Conservation (phyloP, 1,284 basidiomycete genomes). For the Uromyces viciae-fabae region DNA sequence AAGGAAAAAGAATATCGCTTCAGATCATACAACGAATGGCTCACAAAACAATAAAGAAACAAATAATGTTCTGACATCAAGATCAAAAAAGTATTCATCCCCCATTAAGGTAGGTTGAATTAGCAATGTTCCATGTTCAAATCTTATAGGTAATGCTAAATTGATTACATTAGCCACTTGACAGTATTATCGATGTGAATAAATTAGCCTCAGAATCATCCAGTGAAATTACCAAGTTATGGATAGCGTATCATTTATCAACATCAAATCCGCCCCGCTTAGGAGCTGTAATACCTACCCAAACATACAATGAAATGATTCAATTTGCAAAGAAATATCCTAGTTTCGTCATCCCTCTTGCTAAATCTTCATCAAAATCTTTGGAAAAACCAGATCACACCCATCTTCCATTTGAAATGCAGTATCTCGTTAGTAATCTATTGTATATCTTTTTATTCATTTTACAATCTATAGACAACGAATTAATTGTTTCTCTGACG, state of each 20-base stretch:
- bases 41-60: not conserved
- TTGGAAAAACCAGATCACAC: not conserved
- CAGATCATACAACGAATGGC: not conserved
- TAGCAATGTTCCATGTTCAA: not conserved
- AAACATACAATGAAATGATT: slow-evolving; percentile 70
- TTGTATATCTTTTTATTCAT: not conserved
- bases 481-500: too few relatives aligned
- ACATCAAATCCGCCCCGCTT: slow-evolving; percentile 64
- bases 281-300: slow-evolving; percentile 70
- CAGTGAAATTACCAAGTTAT: slow-evolving; percentile 70
- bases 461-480: too few relatives aligned
- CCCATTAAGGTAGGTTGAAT: slow-evolving; percentile 36
- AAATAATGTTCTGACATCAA: not conserved
- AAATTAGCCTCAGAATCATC: slow-evolving; percentile 70
- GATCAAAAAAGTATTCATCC: slow-evolving; percentile 25
- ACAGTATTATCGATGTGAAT: slow-evolving; percentile 71
- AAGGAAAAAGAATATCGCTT: not conserved
- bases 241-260: slow-evolving; percentile 74
- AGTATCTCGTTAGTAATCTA: slow-evolving; percentile 29
- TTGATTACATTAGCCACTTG: slow-evolving; percentile 64
- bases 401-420: slow-evolving; percentile 16
- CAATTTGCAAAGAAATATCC: slow-evolving; percentile 65
- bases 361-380: not conserved
- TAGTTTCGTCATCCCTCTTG: slow-evolving; percentile 71
- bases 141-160: not conserved